Base-by-base conservation (phyloP, 768 basidiomycete genomes). In the Paxillus ammoniavirescens region DNA sequence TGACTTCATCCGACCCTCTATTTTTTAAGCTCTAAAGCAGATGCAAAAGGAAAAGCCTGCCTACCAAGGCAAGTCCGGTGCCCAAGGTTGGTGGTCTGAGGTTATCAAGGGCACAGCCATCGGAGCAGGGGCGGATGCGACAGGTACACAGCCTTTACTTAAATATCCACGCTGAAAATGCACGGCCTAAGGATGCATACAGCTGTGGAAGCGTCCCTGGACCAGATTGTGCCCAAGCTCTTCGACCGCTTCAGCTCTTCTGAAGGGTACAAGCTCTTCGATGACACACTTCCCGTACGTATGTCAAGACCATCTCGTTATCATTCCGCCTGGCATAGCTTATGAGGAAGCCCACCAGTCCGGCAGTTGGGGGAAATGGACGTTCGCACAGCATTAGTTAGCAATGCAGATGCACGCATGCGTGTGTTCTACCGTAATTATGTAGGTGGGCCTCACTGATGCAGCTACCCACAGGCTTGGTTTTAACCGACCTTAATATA, bases 41-140 rank as follows among this genome's bases (percentile, higher is more conserved):
- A 60, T 85, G 17, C 86, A 90, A 64, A 71, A 58, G 14, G 80
- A 84, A 55, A 75, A 77, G 42, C 87, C 89, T 2, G 78, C 73
- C 0, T 91, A 90, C 63, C 64, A 57, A 23, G 59, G 52, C 43
- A 48, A 69, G 45, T 68, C 74, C 14, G 84, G 84, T 45, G 76
- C 77, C 44, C 66, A 77, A 31, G 67, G 63, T 3, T 92, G 89
- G 89, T 93, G 91, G 91, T 67, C 73, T n/a, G 84, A 89, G 56
- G 89, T 93, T 37, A 84, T 93, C 56, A 75, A 74, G 52, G 72
- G 80, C 53, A 92, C 91, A 36, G 90, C 89, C 15, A 67, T 89
- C 2, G 88, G 83, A 4, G 88, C 90, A 41, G 89, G 88, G 1
- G 90, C 84, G 3, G 74, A 86, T 68, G 65, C 78, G 45, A 65